These are phyloP conservation scores for Fomitopsis betulina DNA, from an alignment of 1,284 basidiomycete genomes.

Conservation along the genomic window DNA sequence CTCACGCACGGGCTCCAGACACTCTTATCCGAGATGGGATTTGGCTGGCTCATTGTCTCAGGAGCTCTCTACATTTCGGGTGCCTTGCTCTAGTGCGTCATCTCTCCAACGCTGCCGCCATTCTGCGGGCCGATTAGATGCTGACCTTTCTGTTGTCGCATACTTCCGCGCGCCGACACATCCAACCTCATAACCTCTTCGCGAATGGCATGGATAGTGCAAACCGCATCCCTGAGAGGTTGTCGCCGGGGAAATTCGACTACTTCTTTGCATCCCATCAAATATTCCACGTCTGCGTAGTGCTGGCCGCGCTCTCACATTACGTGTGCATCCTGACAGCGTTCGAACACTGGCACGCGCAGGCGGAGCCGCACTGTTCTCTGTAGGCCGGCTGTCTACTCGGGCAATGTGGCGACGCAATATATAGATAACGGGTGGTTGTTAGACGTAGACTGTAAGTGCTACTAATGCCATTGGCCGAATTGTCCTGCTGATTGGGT, in stretches of 20 bases:
- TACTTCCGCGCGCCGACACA: slow-evolving; percentile 19
- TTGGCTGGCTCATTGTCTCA: slow-evolving; percentile 62
- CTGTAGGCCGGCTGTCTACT: neutral
- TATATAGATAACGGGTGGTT: neutral
- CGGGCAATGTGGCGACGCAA: neutral
- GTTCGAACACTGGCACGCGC: slow-evolving; percentile 54
- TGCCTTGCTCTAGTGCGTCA: slow-evolving; percentile 77
- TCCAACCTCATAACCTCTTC: no score
- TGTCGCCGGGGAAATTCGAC: slow-evolving; percentile 79
- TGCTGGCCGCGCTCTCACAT: slow-evolving; percentile 75
- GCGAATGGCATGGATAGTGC: slow-evolving; percentile 44
- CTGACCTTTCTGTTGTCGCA: neutral
- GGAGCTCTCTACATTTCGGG: slow-evolving; percentile 74
- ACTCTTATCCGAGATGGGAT: slow-evolving; percentile 60
- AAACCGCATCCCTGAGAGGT: slow-evolving; percentile 77
- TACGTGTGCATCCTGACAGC: slow-evolving; percentile 57
- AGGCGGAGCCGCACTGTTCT: slow-evolving; percentile 14
- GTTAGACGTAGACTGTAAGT: neutral
- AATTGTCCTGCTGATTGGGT: neutral
- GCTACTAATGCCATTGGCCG: neutral
- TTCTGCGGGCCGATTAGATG: neutral
- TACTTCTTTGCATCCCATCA: slow-evolving; percentile 79
- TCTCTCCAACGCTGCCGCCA: neutral
- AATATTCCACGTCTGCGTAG: slow-evolving; percentile 83
- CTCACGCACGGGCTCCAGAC: slow-evolving; percentile 52